Evolutionary conservation across 2,329 filamentous ascomycete genomes (phyloP), one percentile per base, ranked within the genome.

Genomic region (Paramyrothecium roridum): DNA sequence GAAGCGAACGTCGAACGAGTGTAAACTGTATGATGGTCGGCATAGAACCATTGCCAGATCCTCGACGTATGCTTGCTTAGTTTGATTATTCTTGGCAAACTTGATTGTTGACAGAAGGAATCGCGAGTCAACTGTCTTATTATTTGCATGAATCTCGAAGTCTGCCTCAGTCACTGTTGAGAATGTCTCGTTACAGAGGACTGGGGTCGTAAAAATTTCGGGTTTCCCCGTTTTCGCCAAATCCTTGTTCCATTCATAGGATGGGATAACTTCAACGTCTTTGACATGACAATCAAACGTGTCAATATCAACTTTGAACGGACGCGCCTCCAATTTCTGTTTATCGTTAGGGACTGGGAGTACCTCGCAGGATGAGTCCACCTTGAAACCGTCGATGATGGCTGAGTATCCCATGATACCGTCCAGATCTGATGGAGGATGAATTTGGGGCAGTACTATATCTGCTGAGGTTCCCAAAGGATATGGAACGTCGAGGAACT

Each of bases 241-340:
- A 30, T 30, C 26, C 26, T 4, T 10, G 26, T 30, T 10, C 26
- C 4, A 30, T 30, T 30, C 26, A 30, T 10, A 4, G 6, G 4
- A 10, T 30, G 26, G 26, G 10, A 30, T 10, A 10, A 30, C 10
- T 10, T 30, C 26, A 30, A 30, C 26, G 10, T 43, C 37, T n/a
- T 43, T 22, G 12, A 59, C 52, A 21, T 58, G 61, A 2, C 58
- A 37, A 7, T 23, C 58, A 53, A 58, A 58, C 56, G 62, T 65
- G 49, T 65, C 59, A 47, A 56, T 66, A 16, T 65, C 61, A 10
- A 60, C 40, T 43, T 67, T 67, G 54, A 65, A 66, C 2, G 61
- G 63, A 23, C 66, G 66, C 10, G 57, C 53, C 1, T 53, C 51
- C 19, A 64, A 62, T 10, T 57, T 33, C 10, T 10, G 26, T 33